Evolutionary conservation across 75 land plant species (phyloP).

Genomic region (Picea sitchensis): DNA sequence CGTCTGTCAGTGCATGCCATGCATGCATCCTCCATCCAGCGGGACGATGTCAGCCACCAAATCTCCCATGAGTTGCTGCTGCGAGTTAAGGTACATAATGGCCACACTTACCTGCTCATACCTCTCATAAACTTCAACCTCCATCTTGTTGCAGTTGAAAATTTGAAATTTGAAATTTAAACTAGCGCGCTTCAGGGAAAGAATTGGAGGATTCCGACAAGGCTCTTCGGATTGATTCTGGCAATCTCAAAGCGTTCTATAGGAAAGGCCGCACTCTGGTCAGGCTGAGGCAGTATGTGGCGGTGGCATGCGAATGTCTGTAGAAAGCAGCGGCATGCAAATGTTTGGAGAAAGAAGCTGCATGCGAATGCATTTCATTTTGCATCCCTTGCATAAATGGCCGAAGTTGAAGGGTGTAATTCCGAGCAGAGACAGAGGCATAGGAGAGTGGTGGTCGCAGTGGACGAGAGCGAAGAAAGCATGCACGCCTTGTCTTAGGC

Average conservation of each 20-base stretch:
- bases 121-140: no score
- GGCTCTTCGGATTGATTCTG: conserved; percentile 18
- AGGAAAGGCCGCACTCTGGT: conserved; percentile 26
- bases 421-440: background rate
- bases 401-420: background rate
- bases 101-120: no score
- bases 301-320: background rate
- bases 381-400: background rate
- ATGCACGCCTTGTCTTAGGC: conserved; percentile 56
- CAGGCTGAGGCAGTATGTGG: conserved; percentile 16
- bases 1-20: no score
- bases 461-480: conserved; percentile 66
- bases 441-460: conserved; percentile 41
- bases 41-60: no score
- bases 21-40: no score
- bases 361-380: no score
- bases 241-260: conserved; percentile 23
- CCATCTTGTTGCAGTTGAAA: no score
- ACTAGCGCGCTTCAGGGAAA: conserved; percentile 1
- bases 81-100: no score
- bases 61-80: no score
- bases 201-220: conserved; percentile 15
- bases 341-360: no score
- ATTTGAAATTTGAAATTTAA: no score
- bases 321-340: background rate